Percentiles rank a stretch among this genome's conserved stretches.
Conservation (phyloP, 345 rosid genomes). For the Erodium maritimum region DNA sequence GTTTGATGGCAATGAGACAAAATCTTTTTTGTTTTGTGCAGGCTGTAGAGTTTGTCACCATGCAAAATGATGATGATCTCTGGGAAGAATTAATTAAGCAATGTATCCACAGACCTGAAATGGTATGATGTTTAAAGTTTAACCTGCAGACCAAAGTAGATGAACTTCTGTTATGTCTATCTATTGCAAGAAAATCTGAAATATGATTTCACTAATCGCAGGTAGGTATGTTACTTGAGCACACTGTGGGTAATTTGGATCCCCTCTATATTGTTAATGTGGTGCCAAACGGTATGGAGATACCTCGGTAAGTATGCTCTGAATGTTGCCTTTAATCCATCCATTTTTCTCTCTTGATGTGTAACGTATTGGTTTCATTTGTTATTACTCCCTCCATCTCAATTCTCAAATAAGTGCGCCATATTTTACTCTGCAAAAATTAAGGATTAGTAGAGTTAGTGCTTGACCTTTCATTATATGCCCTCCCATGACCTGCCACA, state of each 20-base stretch:
- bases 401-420: too few species aligned
- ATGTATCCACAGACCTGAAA: slow-evolving; percentile 92
- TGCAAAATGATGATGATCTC: slow-evolving; percentile 97
- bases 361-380: not conserved
- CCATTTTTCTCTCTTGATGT: not conserved
- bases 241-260: slow-evolving; percentile 97
- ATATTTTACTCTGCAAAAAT: too few species aligned
- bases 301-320: slow-evolving; percentile 69
- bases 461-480: too few species aligned
- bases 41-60: slow-evolving; percentile 96
- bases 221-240: slow-evolving; percentile 95
- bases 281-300: slow-evolving; percentile 97
- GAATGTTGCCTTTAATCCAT: not conserved
- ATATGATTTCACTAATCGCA: slow-evolving; percentile 22
- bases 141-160: not conserved
- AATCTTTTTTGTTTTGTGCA: slow-evolving; percentile 24
- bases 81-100: slow-evolving; percentile 98
- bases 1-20: slow-evolving; percentile 7
- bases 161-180: not conserved
- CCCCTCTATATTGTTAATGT: slow-evolving; percentile 91
- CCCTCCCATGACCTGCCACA: too few species aligned
- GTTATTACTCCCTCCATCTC: not conserved
- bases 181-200: slow-evolving; percentile 4
- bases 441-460: too few species aligned
- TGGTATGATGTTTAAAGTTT: slow-evolving; percentile 39